Percentiles rank a stretch among this genome's conserved stretches.
phyloP scores from a whole-genome alignment of 2,329 filamentous ascomycete species.

The Neurospora sp. region DNA sequence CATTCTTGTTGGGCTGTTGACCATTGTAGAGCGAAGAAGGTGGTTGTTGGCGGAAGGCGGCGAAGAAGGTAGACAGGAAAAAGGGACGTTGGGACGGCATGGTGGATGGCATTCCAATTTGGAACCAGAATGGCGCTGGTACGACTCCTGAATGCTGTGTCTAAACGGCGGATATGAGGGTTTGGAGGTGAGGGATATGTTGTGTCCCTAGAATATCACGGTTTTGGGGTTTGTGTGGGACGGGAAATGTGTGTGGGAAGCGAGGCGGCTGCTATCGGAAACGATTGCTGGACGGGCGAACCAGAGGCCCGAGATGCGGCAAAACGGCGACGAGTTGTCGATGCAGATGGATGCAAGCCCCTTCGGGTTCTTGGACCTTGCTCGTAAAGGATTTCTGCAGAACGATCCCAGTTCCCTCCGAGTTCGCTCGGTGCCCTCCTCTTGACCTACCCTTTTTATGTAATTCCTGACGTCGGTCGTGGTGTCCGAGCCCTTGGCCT shows the following conservation, averaged over 20 bases:
- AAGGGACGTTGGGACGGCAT: slow-evolving; percentile 46
- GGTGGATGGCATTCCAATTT: slow-evolving; percentile 7
- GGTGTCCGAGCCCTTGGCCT: background rate
- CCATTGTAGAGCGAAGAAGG: slow-evolving; percentile 21
- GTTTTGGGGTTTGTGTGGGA: background rate
- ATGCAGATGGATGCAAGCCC: background rate
- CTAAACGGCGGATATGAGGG: background rate
- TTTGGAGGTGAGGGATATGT: background rate
- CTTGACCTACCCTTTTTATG: background rate
- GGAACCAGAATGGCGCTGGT: background rate
- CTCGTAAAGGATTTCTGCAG: background rate
- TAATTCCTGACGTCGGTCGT: background rate
- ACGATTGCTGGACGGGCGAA: background rate
- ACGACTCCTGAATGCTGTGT: background rate
- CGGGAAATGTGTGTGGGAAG: background rate
- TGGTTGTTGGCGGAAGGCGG: slow-evolving; percentile 41
- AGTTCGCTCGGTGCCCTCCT: background rate
- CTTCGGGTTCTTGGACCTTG: background rate
- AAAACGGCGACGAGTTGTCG: background rate
- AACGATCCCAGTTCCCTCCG: too few relatives aligned
- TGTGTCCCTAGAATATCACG: background rate
- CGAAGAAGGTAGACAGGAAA: slow-evolving; percentile 47
- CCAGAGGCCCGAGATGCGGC: background rate
- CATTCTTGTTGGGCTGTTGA: slow-evolving; percentile 29
- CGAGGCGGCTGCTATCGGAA: background rate